These are phyloP conservation scores for Sarocladium oryzae DNA, from an alignment of 2,329 filamentous ascomycete genomes.

Conservation along the genomic window DNA sequence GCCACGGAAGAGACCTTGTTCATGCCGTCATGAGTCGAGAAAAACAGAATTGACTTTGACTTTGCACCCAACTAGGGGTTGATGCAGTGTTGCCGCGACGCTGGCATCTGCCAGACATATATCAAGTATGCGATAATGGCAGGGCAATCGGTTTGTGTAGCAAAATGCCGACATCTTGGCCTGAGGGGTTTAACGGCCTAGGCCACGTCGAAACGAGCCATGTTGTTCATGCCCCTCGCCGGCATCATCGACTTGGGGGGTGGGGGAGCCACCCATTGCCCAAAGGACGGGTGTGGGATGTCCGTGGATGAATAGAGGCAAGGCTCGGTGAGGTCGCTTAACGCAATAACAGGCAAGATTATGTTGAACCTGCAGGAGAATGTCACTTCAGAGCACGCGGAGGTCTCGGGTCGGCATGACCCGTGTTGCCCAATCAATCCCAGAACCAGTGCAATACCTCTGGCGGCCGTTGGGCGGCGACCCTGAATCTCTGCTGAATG, in stretches of 20 bases:
- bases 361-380: background rate
- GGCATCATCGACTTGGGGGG: background rate
- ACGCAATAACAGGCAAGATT: background rate
- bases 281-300: background rate
- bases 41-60: too few species aligned
- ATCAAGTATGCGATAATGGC: background rate
- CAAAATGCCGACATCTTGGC: background rate
- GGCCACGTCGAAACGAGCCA: background rate
- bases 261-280: background rate
- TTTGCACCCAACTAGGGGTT: background rate
- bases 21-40: background rate
- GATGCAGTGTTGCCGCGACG: background rate
- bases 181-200: background rate
- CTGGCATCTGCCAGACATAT: too few species aligned
- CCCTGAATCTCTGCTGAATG: background rate
- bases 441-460: slow-evolving; percentile 4
- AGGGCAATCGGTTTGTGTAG: background rate
- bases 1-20: background rate
- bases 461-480: background rate
- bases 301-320: background rate
- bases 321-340: background rate
- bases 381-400: background rate
- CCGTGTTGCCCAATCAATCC: slow-evolving; percentile 5
- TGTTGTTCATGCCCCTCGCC: slow-evolving; percentile 2
- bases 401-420: slow-evolving; percentile 3